Evolutionary conservation across 306 rosid species (phyloP).

Genomic region (Dryas octopetala): DNA sequence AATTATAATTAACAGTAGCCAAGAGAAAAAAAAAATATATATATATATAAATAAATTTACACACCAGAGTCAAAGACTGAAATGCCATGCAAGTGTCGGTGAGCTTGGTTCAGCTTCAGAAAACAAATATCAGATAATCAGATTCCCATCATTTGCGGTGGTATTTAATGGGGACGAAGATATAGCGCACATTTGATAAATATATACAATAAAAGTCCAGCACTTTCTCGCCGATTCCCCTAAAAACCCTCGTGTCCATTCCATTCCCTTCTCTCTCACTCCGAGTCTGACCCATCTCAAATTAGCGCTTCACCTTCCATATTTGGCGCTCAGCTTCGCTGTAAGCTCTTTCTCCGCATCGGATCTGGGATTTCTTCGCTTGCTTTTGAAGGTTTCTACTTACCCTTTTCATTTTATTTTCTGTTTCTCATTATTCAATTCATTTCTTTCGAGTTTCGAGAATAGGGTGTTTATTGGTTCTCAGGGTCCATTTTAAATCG

Average conservation of each 20-base stretch:
- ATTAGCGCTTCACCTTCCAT: conserved; percentile 20
- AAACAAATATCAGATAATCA: conserved; percentile 14
- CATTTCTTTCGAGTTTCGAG: background rate
- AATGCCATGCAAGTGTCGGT: conserved; percentile 30
- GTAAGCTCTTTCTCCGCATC: conserved; percentile 33
- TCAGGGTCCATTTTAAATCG: background rate
- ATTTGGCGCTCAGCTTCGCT: conserved; percentile 30
- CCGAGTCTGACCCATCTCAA: background rate
- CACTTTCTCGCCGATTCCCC: conserved; percentile 35
- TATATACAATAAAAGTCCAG: conserved; percentile 15
- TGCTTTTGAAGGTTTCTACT: conserved; percentile 42
- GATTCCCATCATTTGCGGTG: conserved; percentile 22
- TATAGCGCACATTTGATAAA: conserved; percentile 7
- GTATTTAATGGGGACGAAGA: conserved; percentile 11
- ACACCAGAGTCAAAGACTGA: conserved; percentile 10
- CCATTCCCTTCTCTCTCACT: conserved; percentile 23
- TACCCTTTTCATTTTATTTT: conserved; percentile 10
- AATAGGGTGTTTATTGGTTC: background rate
- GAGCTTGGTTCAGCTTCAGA: background rate
- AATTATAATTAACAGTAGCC: background rate
- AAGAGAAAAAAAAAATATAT: background rate
- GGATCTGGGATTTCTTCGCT: conserved; percentile 69
- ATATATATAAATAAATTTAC: background rate
- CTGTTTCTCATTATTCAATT: background rate
- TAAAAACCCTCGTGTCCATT: conserved; percentile 34